Evolutionary conservation across 768 basidiomycete species (phyloP).

Genomic region (Gyrodon lividus): DNA sequence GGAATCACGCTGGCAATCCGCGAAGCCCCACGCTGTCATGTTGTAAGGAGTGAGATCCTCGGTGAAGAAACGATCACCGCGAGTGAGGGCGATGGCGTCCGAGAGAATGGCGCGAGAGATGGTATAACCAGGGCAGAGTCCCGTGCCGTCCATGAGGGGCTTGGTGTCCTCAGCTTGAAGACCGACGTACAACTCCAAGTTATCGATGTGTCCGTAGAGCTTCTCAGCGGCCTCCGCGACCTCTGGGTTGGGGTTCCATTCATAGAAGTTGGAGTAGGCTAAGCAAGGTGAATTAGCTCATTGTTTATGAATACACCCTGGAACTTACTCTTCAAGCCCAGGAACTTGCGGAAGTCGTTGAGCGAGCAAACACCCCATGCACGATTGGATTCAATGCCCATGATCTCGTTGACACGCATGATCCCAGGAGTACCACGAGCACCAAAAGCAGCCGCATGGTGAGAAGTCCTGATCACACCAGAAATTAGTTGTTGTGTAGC

Average conservation of each 20-base stretch:
- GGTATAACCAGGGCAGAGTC: conserved; percentile 85
- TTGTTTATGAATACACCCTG: neutral
- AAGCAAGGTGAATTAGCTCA: neutral
- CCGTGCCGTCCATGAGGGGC: conserved; percentile 72
- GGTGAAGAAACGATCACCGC: conserved; percentile 82
- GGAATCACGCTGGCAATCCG: conserved; percentile 76
- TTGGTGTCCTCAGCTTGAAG: conserved; percentile 79
- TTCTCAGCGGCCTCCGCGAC: conserved; percentile 73
- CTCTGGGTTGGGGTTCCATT: conserved; percentile 77
- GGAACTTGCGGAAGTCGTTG: conserved; percentile 82
- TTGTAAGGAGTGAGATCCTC: conserved; percentile 80
- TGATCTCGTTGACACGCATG: conserved; percentile 77
- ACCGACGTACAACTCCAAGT: conserved; percentile 79
- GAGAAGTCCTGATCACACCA: conserved; percentile 51
- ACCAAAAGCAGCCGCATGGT: conserved; percentile 70
- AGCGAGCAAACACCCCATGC: conserved; percentile 80
- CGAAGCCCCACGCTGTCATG: conserved; percentile 81
- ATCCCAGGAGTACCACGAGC: conserved; percentile 74
- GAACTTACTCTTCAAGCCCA: conserved; percentile 69
- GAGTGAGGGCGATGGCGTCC: conserved; percentile 83
- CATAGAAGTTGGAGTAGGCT: conserved; percentile 71
- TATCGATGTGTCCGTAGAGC: conserved; percentile 73
- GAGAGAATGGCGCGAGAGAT: conserved; percentile 82
- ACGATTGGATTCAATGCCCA: conserved; percentile 80
- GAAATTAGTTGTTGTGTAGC: neutral